Percentiles rank a stretch among this genome's conserved stretches.
phyloP scores from a whole-genome alignment of 2,329 filamentous ascomycete genomes.

The Paraphoma sp. region DNA sequence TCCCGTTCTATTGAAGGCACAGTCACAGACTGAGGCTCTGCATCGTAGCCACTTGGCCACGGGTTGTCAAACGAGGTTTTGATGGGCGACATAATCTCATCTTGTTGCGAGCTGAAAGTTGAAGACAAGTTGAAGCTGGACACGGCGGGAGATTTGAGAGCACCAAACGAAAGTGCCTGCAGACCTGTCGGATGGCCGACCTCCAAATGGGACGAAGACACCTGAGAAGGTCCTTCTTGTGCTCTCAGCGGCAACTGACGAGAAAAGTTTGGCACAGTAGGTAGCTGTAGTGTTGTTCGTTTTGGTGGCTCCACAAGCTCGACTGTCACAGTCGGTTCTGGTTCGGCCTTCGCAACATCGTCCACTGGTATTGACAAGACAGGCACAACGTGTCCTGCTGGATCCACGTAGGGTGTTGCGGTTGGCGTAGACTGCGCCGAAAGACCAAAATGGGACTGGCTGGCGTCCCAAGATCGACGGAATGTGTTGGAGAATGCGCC shows the following conservation, averaged over 20 bases:
- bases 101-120: conserved; percentile 21
- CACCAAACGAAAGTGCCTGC: conserved; percentile 27
- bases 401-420: conserved; percentile 44
- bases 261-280: conserved; percentile 46
- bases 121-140: conserved; percentile 34
- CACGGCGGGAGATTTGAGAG: conserved; percentile 38
- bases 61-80: conserved; percentile 39
- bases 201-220: conserved; percentile 13
- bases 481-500: conserved; percentile 46
- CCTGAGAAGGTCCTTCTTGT: conserved; percentile 18
- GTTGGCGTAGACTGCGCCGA: conserved; percentile 37
- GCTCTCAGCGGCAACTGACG: conserved; percentile 44
- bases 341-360: conserved; percentile 14
- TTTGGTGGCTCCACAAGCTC: conserved; percentile 18
- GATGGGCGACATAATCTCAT: conserved; percentile 36
- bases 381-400: conserved; percentile 46
- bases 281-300: conserved; percentile 18
- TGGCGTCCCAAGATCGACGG: conserved; percentile 50
- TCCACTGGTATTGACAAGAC: conserved; percentile 43
- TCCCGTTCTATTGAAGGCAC: conserved; percentile 15
- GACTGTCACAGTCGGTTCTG: conserved; percentile 7
- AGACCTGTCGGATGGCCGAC: conserved; percentile 23
- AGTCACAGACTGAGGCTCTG: conserved; percentile 16
- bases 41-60: conserved; percentile 37
- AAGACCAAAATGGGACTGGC: conserved; percentile 43